A percentile compares a stretch with the other conserved stretches of the same genome.
Evolutionary conservation across 202 grass and related monocot species (phyloP).

Genomic region (Carex sylvatica): DNA sequence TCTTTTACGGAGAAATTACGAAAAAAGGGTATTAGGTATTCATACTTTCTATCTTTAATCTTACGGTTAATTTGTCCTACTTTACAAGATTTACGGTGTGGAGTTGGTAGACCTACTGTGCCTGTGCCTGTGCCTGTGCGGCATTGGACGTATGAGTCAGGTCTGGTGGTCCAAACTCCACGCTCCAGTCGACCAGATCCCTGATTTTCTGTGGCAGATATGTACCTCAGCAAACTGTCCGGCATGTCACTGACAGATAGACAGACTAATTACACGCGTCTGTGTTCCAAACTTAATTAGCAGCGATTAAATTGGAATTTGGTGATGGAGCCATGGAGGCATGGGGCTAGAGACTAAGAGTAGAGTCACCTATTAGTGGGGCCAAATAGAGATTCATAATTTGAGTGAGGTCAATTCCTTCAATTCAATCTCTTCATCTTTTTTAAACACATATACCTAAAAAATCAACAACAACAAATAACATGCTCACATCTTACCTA

Average conservation of each 20-base stretch:
- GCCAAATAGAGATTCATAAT: too few species aligned
- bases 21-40: constrained; percentile 15
- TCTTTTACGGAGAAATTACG: constrained; percentile 24
- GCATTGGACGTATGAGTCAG: background rate
- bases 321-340: background rate
- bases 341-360: background rate
- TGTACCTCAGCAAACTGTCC: background rate
- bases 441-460: too few species aligned
- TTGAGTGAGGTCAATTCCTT: too few species aligned
- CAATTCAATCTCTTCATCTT: too few species aligned
- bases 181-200: background rate
- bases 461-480: too few species aligned
- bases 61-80: background rate
- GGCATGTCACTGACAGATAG: background rate
- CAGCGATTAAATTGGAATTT: too few species aligned
- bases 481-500: too few species aligned
- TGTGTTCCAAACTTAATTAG: too few species aligned
- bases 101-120: background rate
- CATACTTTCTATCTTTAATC: constrained; percentile 1
- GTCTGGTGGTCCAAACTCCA: background rate
- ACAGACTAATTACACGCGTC: background rate
- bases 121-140: background rate
- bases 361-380: too few species aligned
- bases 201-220: background rate
- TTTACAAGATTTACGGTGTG: background rate